A percentile compares a stretch with the other conserved stretches of the same genome.
These are phyloP conservation scores for Penicillium olsonii DNA, from an alignment of 2,329 filamentous ascomycete genomes.

Conservation along the genomic window DNA sequence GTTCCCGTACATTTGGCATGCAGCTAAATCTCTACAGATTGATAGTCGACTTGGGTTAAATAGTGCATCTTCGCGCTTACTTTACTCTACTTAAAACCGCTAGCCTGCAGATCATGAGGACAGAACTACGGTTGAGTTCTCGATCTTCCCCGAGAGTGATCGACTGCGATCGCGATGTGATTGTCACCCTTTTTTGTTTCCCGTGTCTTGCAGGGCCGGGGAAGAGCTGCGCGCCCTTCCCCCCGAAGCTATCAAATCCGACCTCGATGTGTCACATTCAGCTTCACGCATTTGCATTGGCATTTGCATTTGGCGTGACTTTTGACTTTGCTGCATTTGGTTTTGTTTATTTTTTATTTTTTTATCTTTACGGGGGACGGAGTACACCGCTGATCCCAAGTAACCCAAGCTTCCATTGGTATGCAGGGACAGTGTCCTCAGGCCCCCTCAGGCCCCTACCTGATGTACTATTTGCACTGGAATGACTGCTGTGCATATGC, in stretches of 20 bases:
- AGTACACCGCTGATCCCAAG: constrained; percentile 7
- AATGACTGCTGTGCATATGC: constrained; percentile 8
- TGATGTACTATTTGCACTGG: constrained; percentile 1
- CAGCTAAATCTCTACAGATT: constrained; percentile 5
- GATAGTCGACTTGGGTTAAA: constrained; percentile 1
- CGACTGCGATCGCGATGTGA: constrained; percentile 13
- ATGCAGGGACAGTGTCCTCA: constrained; percentile 21
- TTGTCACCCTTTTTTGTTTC: constrained; percentile 8
- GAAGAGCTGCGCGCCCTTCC: constrained; percentile 14
- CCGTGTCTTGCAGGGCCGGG: constrained; percentile 20
- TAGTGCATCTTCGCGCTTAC: neutral
- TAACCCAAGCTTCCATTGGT: constrained; percentile 14
- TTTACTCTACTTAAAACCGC: neutral
- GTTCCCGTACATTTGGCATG: neutral
- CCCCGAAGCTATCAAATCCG: constrained; percentile 23
- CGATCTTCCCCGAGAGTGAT: constrained; percentile 5
- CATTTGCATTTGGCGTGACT: neutral
- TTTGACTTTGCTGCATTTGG: neutral
- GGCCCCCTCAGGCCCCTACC: constrained; percentile 8
- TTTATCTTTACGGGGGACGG: neutral
- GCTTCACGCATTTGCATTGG: constrained; percentile 3
- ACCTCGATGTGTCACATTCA: constrained; percentile 23
- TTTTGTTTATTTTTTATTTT: neutral
- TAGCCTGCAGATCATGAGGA: constrained; percentile 11
- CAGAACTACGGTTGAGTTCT: constrained; percentile 3